These are phyloP conservation scores for Peronospora belbahrii DNA, from an alignment of 352 stramenopile species.

Conservation along the genomic window DNA sequence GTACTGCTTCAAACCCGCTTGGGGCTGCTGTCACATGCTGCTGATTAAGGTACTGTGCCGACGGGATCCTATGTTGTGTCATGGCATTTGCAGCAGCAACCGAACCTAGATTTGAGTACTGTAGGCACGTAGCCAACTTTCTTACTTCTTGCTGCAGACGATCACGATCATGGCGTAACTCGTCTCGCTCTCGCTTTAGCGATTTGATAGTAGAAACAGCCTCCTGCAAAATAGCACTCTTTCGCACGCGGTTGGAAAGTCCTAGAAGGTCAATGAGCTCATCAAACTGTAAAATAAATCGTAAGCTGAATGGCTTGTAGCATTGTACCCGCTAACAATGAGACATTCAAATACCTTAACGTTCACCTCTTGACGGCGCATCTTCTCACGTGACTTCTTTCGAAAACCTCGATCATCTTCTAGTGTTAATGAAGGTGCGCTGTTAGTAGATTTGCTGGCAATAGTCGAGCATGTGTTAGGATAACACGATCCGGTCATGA, in stretches of 20 bases:
- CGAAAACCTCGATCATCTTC: conserved; percentile 58
- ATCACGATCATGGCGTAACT: conserved; percentile 50
- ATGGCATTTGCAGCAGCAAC: conserved; percentile 44
- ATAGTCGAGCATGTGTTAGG: conserved; percentile 49
- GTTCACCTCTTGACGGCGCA: conserved; percentile 73
- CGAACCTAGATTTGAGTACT: conserved; percentile 53
- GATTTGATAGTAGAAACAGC: conserved; percentile 57
- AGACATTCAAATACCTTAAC: conserved; percentile 39
- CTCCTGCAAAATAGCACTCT: conserved; percentile 68
- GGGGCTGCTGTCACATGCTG: conserved; percentile 15
- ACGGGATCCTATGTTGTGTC: conserved; percentile 28
- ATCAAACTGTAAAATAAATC: conserved; percentile 41
- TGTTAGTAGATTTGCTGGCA: conserved; percentile 9
- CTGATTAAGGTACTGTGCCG: conserved; percentile 10
- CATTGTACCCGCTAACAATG: neutral
- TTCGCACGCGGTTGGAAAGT: conserved; percentile 67
- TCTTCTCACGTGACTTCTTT: conserved; percentile 76
- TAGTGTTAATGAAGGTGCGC: conserved; percentile 14
- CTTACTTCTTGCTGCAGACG: conserved; percentile 58
- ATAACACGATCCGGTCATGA: conserved; percentile 37
- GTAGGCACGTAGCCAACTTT: conserved; percentile 54
- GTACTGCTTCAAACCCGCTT: conserved; percentile 22
- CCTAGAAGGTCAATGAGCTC: conserved; percentile 57
- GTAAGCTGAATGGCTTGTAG: conserved; percentile 1
- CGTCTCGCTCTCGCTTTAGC: conserved; percentile 52